These are phyloP conservation scores for Mycena rosella DNA, from an alignment of 768 basidiomycete species.

Conservation along the genomic window DNA sequence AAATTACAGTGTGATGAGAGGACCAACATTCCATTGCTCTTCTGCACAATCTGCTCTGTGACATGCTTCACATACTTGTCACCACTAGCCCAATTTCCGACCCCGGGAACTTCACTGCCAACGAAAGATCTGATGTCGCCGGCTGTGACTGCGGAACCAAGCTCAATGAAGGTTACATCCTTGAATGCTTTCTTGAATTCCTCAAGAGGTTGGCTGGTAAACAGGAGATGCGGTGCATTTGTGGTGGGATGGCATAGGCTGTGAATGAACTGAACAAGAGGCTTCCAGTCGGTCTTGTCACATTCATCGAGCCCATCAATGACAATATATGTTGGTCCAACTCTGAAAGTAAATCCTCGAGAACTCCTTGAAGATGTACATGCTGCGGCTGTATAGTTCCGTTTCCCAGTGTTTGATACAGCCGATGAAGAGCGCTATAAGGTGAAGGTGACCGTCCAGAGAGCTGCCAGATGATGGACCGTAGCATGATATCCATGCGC, in stretches of 20 bases:
- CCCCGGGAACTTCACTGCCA: too few relatives aligned
- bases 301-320: not conserved
- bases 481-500: conserved; percentile 1
- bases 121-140: not conserved
- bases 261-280: conserved; percentile 1
- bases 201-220: conserved; percentile 5
- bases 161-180: not conserved
- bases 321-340: not conserved
- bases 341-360: conserved; percentile 2
- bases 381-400: conserved; percentile 7
- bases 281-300: not conserved
- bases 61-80: too few relatives aligned
- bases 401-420: not conserved
- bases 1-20: too few relatives aligned
- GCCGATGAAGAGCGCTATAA: not conserved
- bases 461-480: conserved; percentile 4
- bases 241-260: not conserved
- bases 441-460: not conserved
- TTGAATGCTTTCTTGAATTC: not conserved
- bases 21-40: too few relatives aligned
- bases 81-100: too few relatives aligned
- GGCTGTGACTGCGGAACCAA: not conserved
- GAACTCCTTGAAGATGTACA: not conserved
- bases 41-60: too few relatives aligned
- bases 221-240: not conserved